phyloP scores from a whole-genome alignment of 1,284 basidiomycete genomes.

The Apiotrichum domesticum region DNA sequence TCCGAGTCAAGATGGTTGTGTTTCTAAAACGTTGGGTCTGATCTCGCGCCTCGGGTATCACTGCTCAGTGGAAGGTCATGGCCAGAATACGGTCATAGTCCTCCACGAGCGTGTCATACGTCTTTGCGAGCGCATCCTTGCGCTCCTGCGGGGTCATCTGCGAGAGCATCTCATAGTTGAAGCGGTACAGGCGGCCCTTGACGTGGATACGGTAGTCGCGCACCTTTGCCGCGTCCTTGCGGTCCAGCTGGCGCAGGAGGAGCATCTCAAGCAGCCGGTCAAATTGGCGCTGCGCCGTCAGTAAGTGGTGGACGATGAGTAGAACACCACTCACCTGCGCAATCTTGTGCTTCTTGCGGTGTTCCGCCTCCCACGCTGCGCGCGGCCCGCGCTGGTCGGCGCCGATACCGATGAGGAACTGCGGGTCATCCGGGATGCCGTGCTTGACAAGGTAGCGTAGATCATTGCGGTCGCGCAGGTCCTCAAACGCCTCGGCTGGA shows the following conservation, averaged over 20 bases:
- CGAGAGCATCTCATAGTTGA: constrained; percentile 85
- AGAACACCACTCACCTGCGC: constrained; percentile 61
- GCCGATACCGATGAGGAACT: constrained; percentile 33
- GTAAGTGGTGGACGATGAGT: neutral
- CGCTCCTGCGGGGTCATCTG: constrained; percentile 80
- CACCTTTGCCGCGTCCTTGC: constrained; percentile 54
- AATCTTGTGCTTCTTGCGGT: constrained; percentile 78
- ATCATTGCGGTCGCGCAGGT: constrained; percentile 87
- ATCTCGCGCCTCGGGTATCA: neutral
- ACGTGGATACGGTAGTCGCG: constrained; percentile 71
- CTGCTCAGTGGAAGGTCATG: constrained; percentile 40
- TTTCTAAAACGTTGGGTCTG: neutral
- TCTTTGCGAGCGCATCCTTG: constrained; percentile 83
- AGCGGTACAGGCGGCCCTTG: constrained; percentile 87
- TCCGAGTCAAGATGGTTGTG: too few relatives aligned
- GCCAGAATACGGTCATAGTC: constrained; percentile 79
- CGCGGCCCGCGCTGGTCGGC: constrained; percentile 23
- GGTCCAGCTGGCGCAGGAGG: constrained; percentile 65
- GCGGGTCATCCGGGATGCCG: constrained; percentile 31
- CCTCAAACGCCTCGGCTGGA: constrained; percentile 68
- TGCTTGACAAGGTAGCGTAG: constrained; percentile 60
- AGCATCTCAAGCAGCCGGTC: constrained; percentile 88
- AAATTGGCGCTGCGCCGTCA: constrained; percentile 72
- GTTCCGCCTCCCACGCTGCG: constrained; percentile 65
- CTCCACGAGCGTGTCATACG: constrained; percentile 77